Conservation (phyloP, 2,329 filamentous ascomycete species). For the Bimuria novae-zelandiae region DNA sequence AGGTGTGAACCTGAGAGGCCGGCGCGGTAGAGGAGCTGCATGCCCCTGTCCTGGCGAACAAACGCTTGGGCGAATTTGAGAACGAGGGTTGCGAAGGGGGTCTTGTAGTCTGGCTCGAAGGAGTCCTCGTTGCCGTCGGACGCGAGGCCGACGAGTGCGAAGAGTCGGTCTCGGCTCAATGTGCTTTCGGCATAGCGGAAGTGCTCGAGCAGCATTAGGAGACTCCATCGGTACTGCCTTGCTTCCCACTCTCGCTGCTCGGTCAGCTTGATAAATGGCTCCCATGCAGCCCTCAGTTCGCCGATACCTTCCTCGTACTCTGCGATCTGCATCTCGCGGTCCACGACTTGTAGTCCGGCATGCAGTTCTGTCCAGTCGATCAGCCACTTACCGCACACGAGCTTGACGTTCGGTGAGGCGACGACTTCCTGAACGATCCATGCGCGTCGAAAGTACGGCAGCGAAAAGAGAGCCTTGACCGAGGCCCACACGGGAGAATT, state of each 20-base stretch:
- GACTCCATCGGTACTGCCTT: not conserved
- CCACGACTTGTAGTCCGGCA: not conserved
- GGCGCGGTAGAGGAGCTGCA: slow-evolving; percentile 6
- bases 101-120: slow-evolving; percentile 6
- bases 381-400: slow-evolving; percentile 7
- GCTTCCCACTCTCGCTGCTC: not conserved
- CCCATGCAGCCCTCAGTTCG: not conserved
- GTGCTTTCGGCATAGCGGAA: slow-evolving; percentile 5
- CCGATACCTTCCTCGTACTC: not conserved
- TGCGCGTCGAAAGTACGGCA: slow-evolving; percentile 4
- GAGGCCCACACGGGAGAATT: not conserved
- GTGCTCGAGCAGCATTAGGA: slow-evolving; percentile 1
- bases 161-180: slow-evolving; percentile 1
- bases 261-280: not conserved
- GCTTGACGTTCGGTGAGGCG: not conserved
- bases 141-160: slow-evolving; percentile 4
- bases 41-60: not conserved
- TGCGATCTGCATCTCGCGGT: not conserved
- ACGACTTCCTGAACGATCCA: slow-evolving; percentile 12
- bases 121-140: not conserved
- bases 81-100: not conserved
- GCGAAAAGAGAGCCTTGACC: not conserved
- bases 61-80: slow-evolving; percentile 5
- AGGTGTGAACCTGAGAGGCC: not conserved
- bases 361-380: slow-evolving; percentile 8